These are phyloP conservation scores for Scutellaria galericulata DNA, from an alignment of 257 asterid genomes.

Conservation along the genomic window DNA sequence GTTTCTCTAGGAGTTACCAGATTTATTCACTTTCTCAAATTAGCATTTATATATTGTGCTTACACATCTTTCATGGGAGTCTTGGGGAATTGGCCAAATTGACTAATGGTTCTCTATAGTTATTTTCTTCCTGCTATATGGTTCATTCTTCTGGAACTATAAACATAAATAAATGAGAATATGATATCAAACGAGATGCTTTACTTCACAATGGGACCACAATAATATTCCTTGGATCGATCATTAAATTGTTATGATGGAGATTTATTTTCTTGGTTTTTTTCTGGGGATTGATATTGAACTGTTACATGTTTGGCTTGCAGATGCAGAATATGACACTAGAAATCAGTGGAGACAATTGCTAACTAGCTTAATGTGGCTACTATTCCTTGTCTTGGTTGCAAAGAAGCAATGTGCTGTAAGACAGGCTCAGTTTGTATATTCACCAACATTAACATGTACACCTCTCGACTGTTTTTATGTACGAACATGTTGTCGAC, in stretches of 20 bases:
- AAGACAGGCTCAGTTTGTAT: neutral
- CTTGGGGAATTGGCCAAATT: too few relatives aligned
- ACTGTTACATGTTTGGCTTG: conserved; percentile 23
- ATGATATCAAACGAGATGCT: too few relatives aligned
- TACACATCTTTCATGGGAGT: too few relatives aligned
- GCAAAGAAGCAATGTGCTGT: conserved; percentile 15
- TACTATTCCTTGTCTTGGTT: neutral
- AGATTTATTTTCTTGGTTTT: neutral
- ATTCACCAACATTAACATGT: neutral
- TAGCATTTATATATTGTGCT: too few relatives aligned
- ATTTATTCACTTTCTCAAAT: too few relatives aligned
- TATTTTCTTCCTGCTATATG: too few relatives aligned
- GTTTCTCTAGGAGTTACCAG: too few relatives aligned
- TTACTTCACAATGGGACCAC: neutral
- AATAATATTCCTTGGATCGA: too few relatives aligned
- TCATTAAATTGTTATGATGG: neutral
- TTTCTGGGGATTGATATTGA: neutral
- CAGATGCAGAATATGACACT: conserved; percentile 35
- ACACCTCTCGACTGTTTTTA: neutral
- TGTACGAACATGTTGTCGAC: neutral
- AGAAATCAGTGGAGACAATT: conserved; percentile 18
- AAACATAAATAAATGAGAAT: too few relatives aligned
- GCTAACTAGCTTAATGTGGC: conserved; percentile 14
- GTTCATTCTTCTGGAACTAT: too few relatives aligned
- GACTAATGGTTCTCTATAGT: too few relatives aligned